phyloP scores from a whole-genome alignment of 2,329 filamentous ascomycete genomes.

The Aureobasidium namibiae region DNA sequence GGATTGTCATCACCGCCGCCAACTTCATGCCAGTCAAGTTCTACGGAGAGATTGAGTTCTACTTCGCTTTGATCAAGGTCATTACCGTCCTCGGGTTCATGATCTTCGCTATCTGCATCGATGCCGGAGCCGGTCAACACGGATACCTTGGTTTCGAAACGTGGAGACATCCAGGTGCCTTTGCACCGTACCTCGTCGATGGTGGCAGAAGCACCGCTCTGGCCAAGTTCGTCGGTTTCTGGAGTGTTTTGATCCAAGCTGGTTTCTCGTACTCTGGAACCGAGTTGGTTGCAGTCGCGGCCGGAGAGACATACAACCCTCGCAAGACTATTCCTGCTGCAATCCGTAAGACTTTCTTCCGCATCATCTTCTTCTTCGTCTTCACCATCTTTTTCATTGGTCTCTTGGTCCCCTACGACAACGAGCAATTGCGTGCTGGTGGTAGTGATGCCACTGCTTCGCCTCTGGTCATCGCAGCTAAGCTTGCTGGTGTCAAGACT shows the following conservation, averaged over 20 bases:
- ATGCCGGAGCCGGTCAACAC: conserved; percentile 36
- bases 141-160: conserved; percentile 55
- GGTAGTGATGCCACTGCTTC: conserved; percentile 37
- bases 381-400: conserved; percentile 29
- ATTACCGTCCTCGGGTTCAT: conserved; percentile 42
- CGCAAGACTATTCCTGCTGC: conserved; percentile 35
- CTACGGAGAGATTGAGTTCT: conserved; percentile 49
- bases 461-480: conserved; percentile 59
- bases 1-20: conserved; percentile 32
- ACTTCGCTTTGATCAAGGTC: conserved; percentile 45
- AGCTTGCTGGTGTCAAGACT: conserved; percentile 51
- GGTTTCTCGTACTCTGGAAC: conserved; percentile 51
- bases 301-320: conserved; percentile 41
- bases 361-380: conserved; percentile 30
- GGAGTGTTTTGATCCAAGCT: conserved; percentile 48
- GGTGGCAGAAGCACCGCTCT: conserved; percentile 19
- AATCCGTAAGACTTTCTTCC: conserved; percentile 30
- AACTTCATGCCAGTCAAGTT: conserved; percentile 43
- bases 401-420: conserved; percentile 27
- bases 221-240: conserved; percentile 39
- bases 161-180: conserved; percentile 33
- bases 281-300: conserved; percentile 46
- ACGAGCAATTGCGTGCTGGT: conserved; percentile 28
- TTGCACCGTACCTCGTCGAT: conserved; percentile 26
- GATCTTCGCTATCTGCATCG: conserved; percentile 34